Conservation (phyloP, 1,139 yeast genomes). For the Diutina mesorugosa region DNA sequence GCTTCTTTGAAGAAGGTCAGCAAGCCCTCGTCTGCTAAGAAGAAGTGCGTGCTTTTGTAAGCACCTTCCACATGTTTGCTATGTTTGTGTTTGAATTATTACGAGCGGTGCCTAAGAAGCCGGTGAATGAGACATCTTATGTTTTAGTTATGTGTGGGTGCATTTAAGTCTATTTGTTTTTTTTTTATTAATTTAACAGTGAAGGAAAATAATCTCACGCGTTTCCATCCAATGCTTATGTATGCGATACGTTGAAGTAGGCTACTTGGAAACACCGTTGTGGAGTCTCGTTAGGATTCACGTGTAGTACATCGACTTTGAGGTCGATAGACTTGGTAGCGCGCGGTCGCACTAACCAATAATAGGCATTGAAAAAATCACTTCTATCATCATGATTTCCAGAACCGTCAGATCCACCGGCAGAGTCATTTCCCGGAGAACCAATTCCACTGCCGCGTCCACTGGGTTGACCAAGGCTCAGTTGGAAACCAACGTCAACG, state of each 20-base stretch:
- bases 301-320: neutral
- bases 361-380: neutral
- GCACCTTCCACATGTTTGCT: neutral
- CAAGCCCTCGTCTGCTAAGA: conserved; percentile 37
- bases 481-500: conserved; percentile 20
- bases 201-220: neutral
- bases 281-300: too few species aligned
- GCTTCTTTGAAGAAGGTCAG: conserved; percentile 63
- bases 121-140: neutral
- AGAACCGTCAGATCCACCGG: conserved; percentile 1
- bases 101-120: neutral
- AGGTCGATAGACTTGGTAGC: neutral
- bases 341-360: conserved; percentile 1
- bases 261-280: too few species aligned
- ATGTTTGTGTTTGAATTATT: neutral
- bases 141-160: neutral
- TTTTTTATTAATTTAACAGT: neutral
- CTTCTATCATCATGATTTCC: neutral
- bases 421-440: conserved; percentile 1
- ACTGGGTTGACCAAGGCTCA: conserved; percentile 8
- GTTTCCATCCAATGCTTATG: neutral
- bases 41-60: conserved; percentile 49
- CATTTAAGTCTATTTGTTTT: neutral
- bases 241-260: neutral
- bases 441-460: neutral